phyloP scores from a whole-genome alignment of 768 basidiomycete species.

The Candolleomyces aberdarensis region DNA sequence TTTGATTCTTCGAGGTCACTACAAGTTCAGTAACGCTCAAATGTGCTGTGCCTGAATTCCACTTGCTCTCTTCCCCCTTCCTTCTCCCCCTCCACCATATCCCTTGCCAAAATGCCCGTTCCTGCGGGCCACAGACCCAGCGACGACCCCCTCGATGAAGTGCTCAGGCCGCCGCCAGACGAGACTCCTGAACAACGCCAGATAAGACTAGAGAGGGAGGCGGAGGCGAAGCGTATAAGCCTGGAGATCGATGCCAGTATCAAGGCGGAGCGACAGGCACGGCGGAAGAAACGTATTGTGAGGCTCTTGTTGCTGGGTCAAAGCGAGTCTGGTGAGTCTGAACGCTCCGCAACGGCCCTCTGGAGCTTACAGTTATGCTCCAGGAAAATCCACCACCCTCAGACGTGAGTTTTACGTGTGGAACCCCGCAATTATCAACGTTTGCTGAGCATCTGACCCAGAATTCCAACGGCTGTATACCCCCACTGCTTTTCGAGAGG shows the following conservation, averaged over 20 bases:
- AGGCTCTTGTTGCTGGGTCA: slow-evolving; percentile 75
- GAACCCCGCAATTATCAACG: not conserved
- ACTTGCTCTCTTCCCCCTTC: slow-evolving; percentile 15
- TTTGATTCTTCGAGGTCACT: slow-evolving; percentile 10
- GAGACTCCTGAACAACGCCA: slow-evolving; percentile 60
- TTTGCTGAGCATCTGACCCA: slow-evolving; percentile 22
- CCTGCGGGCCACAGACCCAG: slow-evolving; percentile 12
- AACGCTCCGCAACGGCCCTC: not conserved
- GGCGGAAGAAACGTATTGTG: slow-evolving; percentile 68
- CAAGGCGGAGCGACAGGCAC: slow-evolving; percentile 58
- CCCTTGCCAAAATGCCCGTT: slow-evolving; percentile 30
- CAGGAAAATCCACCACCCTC: slow-evolving; percentile 79
- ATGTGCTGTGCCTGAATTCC: slow-evolving; percentile 13
- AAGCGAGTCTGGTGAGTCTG: slow-evolving; percentile 70
- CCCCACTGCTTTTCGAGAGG: slow-evolving; percentile 70
- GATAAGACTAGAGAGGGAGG: slow-evolving; percentile 55
- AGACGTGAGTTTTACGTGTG: slow-evolving; percentile 54
- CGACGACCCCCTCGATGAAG: slow-evolving; percentile 65
- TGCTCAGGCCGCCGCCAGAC: slow-evolving; percentile 62
- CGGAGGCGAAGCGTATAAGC: slow-evolving; percentile 62
- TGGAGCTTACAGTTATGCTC: slow-evolving; percentile 9
- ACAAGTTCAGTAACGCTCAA: slow-evolving; percentile 8
- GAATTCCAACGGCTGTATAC: slow-evolving; percentile 78
- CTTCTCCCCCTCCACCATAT: slow-evolving; percentile 16
- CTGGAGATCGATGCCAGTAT: slow-evolving; percentile 73